phyloP scores from a whole-genome alignment of 352 stramenopile species.

The Pilasporangium apinafurcum region DNA sequence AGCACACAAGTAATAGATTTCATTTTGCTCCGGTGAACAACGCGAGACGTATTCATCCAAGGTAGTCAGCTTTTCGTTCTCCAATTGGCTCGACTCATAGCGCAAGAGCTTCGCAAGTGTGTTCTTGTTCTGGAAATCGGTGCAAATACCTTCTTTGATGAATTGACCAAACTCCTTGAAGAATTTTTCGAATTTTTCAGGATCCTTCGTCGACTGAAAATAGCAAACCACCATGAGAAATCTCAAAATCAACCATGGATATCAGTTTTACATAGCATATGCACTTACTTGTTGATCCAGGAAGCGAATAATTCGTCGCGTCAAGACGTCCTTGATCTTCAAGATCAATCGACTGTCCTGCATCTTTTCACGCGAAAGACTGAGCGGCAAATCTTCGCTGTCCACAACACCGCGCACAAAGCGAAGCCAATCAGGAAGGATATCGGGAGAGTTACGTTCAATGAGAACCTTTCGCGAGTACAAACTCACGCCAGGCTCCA shows the following conservation, averaged over 20 bases:
- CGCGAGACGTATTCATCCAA: slow-evolving; percentile 99
- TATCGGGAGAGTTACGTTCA: slow-evolving; percentile 95
- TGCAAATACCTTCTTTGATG: slow-evolving; percentile 98
- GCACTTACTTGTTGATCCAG: slow-evolving; percentile 57
- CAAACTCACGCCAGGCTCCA: slow-evolving; percentile 96
- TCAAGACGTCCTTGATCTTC: slow-evolving; percentile 97
- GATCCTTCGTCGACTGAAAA: slow-evolving; percentile 88
- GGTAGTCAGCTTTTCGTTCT: slow-evolving; percentile 89
- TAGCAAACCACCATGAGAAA: not conserved
- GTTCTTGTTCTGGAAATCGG: slow-evolving; percentile 88
- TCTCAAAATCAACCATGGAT: too few species aligned
- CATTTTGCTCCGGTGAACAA: slow-evolving; percentile 93
- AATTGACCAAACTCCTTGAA: slow-evolving; percentile 98
- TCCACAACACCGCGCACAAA: slow-evolving; percentile 90
- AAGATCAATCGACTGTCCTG: slow-evolving; percentile 96
- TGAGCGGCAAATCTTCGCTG: slow-evolving; percentile 98
- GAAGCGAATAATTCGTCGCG: slow-evolving; percentile 88
- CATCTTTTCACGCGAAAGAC: slow-evolving; percentile 98
- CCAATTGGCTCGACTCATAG: slow-evolving; percentile 96
- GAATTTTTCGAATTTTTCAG: slow-evolving; percentile 96
- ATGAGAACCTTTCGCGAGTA: slow-evolving; percentile 99
- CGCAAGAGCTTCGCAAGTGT: slow-evolving; percentile 96
- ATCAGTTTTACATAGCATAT: slow-evolving; percentile 1
- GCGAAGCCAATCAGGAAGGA: slow-evolving; percentile 98
- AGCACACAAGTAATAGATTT: slow-evolving; percentile 99